Evolutionary conservation across 2,329 filamentous ascomycete species (phyloP).

Genomic region (Aspergillus sp.): DNA sequence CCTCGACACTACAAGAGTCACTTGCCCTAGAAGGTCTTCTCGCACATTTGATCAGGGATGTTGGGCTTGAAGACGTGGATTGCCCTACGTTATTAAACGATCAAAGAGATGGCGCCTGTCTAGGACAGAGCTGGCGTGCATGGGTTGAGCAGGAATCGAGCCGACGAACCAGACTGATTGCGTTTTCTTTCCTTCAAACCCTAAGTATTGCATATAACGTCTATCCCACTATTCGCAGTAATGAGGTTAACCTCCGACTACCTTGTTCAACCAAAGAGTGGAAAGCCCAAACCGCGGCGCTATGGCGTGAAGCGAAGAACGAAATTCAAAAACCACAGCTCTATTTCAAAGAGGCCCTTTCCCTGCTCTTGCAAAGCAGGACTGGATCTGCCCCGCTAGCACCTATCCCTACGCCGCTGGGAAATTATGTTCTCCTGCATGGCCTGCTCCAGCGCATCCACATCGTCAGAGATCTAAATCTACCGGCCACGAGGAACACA

Average conservation of each 20-base stretch:
- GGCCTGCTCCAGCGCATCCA: constrained; percentile 68
- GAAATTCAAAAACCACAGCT: constrained; percentile 29
- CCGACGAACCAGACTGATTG: constrained; percentile 37
- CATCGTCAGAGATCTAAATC: constrained; percentile 33
- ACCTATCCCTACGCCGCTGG: constrained; percentile 50
- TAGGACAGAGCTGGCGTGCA: constrained; percentile 28
- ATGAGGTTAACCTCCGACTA: constrained; percentile 37
- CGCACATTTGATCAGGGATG: constrained; percentile 30
- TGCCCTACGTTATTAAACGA: constrained; percentile 18
- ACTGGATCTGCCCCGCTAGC: constrained; percentile 21
- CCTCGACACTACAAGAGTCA: constrained; percentile 33
- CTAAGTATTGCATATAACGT: constrained; percentile 42
- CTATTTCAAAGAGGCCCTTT: constrained; percentile 36
- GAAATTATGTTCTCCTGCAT: constrained; percentile 71
- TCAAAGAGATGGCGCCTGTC: not conserved
- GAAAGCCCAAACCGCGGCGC: constrained; percentile 30
- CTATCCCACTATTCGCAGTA: constrained; percentile 37
- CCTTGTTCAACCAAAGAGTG: constrained; percentile 40
- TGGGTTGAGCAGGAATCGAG: constrained; percentile 38
- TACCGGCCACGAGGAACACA: constrained; percentile 32
- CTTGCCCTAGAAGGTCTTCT: constrained; percentile 32
- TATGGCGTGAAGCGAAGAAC: constrained; percentile 33
- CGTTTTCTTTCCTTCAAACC: constrained; percentile 40
- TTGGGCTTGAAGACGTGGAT: constrained; percentile 28
- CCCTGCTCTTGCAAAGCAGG: constrained; percentile 32